Evolutionary conservation across 331 rosid genomes (phyloP), one percentile per base, ranked within the genome.

Genomic region (Spiraea crenata): DNA sequence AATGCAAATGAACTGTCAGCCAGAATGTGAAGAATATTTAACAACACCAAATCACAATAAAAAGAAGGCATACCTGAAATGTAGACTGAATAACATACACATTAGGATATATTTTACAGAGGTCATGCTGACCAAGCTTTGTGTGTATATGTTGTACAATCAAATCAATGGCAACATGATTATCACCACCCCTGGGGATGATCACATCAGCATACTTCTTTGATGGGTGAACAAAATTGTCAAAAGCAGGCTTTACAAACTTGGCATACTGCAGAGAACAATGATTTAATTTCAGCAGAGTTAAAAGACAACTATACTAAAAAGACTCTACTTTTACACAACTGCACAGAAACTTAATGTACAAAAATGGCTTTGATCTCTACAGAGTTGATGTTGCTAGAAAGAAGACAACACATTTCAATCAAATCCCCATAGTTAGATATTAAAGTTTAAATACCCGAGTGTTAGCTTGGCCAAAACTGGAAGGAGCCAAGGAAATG

Each of bases 141-240:
- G n/a, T n/a, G n/a, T n/a, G n/a, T n/a, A n/a, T n/a, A n/a, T n/a
- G n/a, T n/a, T n/a, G n/a, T n/a, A n/a, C n/a, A n/a, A 95, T 95
- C 89, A 95, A 83, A 83, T 95, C 99, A 82, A 95, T 82, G 57
- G 99, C 99, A 56, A 95, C 99, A 76, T 89, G 99, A 81, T 95
- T 95, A 79, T 91, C 99, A 62, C 96, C 97, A 56, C 99, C 99
- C 14, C 93, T 87, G 49, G 99, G 96, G 78, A 95, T 91, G 82
- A 95, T 95, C 74, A 95, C 99, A 76, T 95, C 99, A 57, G 99
- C 99, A 72, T 89, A 95, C 89, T 95, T 95, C 88, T 95, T 95
- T 54, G 99, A 91, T 50, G 99, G 99, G 46, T 86, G 91, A 81
- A 95, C 85, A 78, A 95, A 95, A 80, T 95, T 97, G 81, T 95